Base-by-base conservation (phyloP, 805 yeast genomes). In the Starmerella potacharoeniae region DNA sequence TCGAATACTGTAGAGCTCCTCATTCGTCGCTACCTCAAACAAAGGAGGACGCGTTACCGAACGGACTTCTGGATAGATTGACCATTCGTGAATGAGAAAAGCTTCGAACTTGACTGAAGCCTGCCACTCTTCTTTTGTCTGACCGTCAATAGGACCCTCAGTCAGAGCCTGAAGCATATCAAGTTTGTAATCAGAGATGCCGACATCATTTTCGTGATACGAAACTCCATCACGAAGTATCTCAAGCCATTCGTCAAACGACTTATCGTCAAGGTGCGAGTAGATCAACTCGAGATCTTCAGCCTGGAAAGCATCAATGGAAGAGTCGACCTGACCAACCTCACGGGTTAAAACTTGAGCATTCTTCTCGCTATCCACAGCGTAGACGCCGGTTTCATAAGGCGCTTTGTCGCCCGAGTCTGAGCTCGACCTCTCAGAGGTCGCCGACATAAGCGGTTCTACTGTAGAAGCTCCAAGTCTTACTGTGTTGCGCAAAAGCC, bases 21-120 rank as follows among this genome's bases (percentile, higher is more conserved):
- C 22, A 22, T 22, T 22, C 22, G 72, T 43, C 53, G 53, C 79
- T 22, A 22, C 82, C 59, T 79, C 83, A 51, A 78, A 81, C 59
- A 78, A 83, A 44, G 62, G 68, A 0, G 82, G 77, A 35, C 75
- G 76, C 4, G 78, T 75, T 31, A 79, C 77, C 6, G 83, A 75
- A 31, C 84, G 67, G n/a, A 81, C 81, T 63, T 81, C 84, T 2
- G 83, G 81, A 58, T 80, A 80, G 3, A 82, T 81, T 0, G 83
- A 78, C 65, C 75, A 76, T 56, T 64, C 68, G 41, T 58, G 55
- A 42, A 69, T 67, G 39, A 77, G 61, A 28, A 72, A 74, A 2
- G 80, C 80, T 55, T 75, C 74, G 33, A 73, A 64, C 52, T 67
- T 68, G 40, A 55, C 53, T 4, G 13, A 39, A 2, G 14, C 1